Evolutionary conservation across 495 filamentous ascomycete genomes (phyloP).

Genomic region (Aspergillus cavernicola): DNA sequence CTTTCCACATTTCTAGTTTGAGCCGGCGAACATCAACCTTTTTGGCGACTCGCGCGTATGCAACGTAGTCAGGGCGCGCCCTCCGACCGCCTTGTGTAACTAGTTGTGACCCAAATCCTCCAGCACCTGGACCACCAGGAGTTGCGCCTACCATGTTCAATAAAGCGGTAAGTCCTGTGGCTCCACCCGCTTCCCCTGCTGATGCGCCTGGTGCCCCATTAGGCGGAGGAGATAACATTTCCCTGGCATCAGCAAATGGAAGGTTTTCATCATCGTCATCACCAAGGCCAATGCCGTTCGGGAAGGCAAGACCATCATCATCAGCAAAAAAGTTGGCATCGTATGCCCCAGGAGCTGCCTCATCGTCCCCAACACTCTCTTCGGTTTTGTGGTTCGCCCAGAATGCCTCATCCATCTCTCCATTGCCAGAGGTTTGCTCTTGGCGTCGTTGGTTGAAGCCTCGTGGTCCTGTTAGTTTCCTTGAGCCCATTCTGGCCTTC

Average conservation of each 20-base stretch:
- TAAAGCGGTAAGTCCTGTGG: conserved; percentile 38
- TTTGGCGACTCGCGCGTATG: conserved; percentile 94
- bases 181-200: conserved; percentile 33
- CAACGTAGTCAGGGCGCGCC: conserved; percentile 87
- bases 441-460: conserved; percentile 37
- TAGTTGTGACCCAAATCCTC: conserved; percentile 84
- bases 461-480: conserved; percentile 41
- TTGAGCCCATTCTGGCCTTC: conserved; percentile 68
- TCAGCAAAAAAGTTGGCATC: conserved; percentile 98
- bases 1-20: conserved; percentile 95
- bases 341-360: conserved; percentile 64
- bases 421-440: conserved; percentile 52
- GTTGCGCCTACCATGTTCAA: conserved; percentile 45
- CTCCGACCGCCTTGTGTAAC: conserved; percentile 81
- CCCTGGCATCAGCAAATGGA: conserved; percentile 85
- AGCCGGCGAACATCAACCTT: conserved; percentile 96
- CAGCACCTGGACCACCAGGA: conserved; percentile 33
- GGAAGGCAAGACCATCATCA: conserved; percentile 81
- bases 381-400: conserved; percentile 78
- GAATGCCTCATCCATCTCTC: conserved; percentile 89
- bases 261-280: conserved; percentile 78
- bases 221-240: conserved; percentile 77
- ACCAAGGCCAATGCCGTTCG: conserved; percentile 53
- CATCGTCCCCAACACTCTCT: conserved; percentile 50
- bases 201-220: conserved; percentile 36